phyloP scores from a whole-genome alignment of 2,329 filamentous ascomycete species.

The Phaeophleospora eucalypticola region DNA sequence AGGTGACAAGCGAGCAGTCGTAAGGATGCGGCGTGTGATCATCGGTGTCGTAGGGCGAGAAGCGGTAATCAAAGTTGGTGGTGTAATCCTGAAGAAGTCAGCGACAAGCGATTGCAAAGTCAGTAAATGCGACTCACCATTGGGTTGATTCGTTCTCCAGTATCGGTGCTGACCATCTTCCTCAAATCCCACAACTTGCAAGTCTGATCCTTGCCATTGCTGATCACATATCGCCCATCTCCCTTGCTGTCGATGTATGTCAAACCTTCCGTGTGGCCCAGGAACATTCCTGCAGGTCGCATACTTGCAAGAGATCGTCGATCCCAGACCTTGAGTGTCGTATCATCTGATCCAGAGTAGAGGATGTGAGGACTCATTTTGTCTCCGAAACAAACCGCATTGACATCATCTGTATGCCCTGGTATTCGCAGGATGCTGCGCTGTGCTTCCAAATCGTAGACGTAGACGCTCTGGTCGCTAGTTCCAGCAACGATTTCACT shows the following conservation, averaged over 20 bases:
- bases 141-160: constrained; percentile 55
- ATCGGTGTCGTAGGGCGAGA: constrained; percentile 60
- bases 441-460: constrained; percentile 86
- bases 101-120: background rate
- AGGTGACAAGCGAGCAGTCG: constrained; percentile 91
- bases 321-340: constrained; percentile 94
- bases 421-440: constrained; percentile 68
- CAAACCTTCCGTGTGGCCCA: constrained; percentile 62
- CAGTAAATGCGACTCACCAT: constrained; percentile 19
- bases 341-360: constrained; percentile 93
- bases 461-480: constrained; percentile 70
- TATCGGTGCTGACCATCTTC: constrained; percentile 74
- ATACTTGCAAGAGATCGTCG: constrained; percentile 64
- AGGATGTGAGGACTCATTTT: constrained; percentile 84
- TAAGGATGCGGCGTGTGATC: constrained; percentile 70
- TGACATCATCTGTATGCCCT: constrained; percentile 85
- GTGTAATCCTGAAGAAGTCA: constrained; percentile 44
- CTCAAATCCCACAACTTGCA: constrained; percentile 97
- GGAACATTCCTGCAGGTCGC: constrained; percentile 60
- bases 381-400: constrained; percentile 94
- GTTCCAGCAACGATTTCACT: constrained; percentile 88
- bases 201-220: constrained; percentile 92
- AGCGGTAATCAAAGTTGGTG: constrained; percentile 71
- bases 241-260: constrained; percentile 76
- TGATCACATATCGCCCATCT: constrained; percentile 83